Evolutionary conservation across 257 asterid genomes (phyloP), one percentile per base, ranked within the genome.

Genomic region (Ligustrum vulgare): DNA sequence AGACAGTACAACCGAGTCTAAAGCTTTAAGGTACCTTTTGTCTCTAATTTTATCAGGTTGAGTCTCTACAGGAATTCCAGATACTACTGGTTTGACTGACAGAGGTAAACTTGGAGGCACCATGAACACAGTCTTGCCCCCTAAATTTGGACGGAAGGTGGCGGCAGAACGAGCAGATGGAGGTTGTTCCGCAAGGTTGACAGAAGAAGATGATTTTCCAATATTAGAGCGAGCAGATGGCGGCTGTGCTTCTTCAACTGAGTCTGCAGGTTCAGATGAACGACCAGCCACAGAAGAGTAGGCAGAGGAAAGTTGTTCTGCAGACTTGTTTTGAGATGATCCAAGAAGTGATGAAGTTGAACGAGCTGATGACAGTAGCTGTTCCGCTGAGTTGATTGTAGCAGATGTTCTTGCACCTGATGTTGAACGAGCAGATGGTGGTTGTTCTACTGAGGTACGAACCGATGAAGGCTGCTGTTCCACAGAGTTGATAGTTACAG

Each of bases 131-230:
- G 90, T 78, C 84, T 86, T 92, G 80, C 80, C 87, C 73, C 81
- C 84, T 45, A 86, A 68, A 74, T 78, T 80, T 66, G 89, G 93
- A 71, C 91, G 84, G 15, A 84, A 83, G 67, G 78, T 69, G 41
- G 87, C 73, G 2, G 62, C 60, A 47, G 70, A 65, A 75, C 92
- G 95, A 71, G 97, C 94, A 34, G 97, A 92, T n/a, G 79, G 79
- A 78, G 96, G 96, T 34, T 91, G 97, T 71, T 94, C 97, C 6
- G 9, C 8, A 39, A 68, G 47, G 74, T 77, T 80, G 60, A 15
- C 20, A 54, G 70, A 80, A 49, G 82, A 76, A 56, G 89, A 73
- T 41, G 93, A 69, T 80, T 90, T 84, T 69, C 84, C 83, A 34
- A 81, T 16, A 81, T n/a, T 72, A 65, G 83, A 75, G 11, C 67